These are phyloP conservation scores for Cicer cuneatum DNA, from an alignment of 306 rosid species.

Conservation along the genomic window DNA sequence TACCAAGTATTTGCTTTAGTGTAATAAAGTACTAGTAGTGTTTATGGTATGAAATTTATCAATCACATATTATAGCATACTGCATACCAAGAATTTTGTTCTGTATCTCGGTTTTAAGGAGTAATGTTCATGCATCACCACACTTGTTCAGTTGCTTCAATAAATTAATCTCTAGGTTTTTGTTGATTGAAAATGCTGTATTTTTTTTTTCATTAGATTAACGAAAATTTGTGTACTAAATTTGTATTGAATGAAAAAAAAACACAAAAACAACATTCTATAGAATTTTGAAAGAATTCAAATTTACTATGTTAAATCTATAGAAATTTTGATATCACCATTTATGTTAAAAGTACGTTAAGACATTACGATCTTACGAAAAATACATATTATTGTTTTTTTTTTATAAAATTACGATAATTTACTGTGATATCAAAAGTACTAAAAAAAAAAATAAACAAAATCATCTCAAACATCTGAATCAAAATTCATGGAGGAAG, in stretches of 20 bases:
- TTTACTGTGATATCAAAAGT: too few relatives aligned
- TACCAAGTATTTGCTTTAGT: background rate
- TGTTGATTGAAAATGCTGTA: too few relatives aligned
- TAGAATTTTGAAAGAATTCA: too few relatives aligned
- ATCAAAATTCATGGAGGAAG: background rate
- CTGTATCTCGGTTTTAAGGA: background rate
- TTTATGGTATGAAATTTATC: background rate
- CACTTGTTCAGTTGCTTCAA: background rate
- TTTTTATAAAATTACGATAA: too few relatives aligned
- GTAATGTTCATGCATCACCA: background rate
- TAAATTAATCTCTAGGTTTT: background rate
- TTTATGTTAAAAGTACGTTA: too few relatives aligned
- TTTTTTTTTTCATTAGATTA: background rate
- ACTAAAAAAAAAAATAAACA: too few relatives aligned
- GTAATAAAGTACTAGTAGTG: background rate
- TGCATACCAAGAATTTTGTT: background rate
- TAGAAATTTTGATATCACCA: too few relatives aligned
- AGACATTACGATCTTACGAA: too few relatives aligned
- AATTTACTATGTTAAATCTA: too few relatives aligned
- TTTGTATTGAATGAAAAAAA: background rate
- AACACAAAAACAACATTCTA: background rate
- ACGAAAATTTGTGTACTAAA: background rate
- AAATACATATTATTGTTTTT: too few relatives aligned
- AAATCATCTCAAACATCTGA: background rate
- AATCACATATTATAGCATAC: background rate